Base-by-base conservation (phyloP, 352 stramenopile genomes). In the Thraustotheca clavata region DNA sequence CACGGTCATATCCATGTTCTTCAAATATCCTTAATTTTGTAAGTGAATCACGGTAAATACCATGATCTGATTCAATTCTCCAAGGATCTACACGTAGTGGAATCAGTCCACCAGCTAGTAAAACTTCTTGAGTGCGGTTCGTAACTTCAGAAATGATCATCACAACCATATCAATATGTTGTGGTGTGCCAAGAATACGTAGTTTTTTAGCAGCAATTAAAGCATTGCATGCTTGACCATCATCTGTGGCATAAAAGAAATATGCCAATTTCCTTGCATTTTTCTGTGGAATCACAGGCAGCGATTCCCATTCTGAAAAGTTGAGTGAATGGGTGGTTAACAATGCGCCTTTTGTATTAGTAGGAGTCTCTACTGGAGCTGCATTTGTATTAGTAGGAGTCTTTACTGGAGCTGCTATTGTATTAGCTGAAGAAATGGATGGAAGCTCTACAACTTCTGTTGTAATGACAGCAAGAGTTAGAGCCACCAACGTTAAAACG, bases 21-120 rank as follows among this genome's bases (percentile, higher is more conserved):
- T 71, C 49, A 50, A 76, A 76, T 18, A 62, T 68, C 11, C 67
- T 62, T 18, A 76, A 59, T 35, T 76, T 76, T 8, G 69, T 76
- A 9, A 76, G 55, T 36, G 63, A 76, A 5, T 55, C 50, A 39
- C 40, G 29, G 65, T 62, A 76, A 16, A 49, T 67, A 3, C 54
- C 16, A 2, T 69, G 62, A 1, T 18, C 3, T 0, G 48, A 14
- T 71, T 52, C 3, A 62, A 35, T 12, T 60, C 32, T 38, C 11
- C 52, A 62, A 26, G 41, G 39, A 5, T 75, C 57, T 5, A 76
- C 71, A n/a, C 20, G 55, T 24, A 73, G 68, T 2, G 65, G 59
- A 1, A 43, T 48, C 14, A 59, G 61, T 14, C 46, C 20, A 2
- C 67, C 32, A 4, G 40, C 29, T 1, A 63, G 48, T 24, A 61